Base-by-base conservation (phyloP, 352 stramenopile genomes). In the Phytopythium delawarense region DNA sequence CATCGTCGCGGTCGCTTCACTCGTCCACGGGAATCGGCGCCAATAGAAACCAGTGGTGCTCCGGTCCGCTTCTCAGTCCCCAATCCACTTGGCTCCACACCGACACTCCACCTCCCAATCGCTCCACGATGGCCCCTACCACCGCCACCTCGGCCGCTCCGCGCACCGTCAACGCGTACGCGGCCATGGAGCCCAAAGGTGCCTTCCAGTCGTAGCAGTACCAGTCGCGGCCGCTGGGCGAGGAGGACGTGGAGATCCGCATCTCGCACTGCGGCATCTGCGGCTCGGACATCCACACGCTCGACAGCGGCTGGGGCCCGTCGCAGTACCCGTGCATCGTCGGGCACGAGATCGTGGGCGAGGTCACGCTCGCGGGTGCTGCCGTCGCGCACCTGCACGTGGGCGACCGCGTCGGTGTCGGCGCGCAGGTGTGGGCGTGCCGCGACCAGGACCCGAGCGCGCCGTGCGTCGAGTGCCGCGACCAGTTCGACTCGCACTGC, bases 331-430 rank as follows among this genome's bases (percentile, higher is more conserved):
- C 76, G 40, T 72, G 71, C 59, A 65, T 88, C 1, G 66, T 76
- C 1, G 78, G 76, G 23, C 78, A 85, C 56, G 75, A 87, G 64
- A 87, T 87, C 64, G 71, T 87, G 20, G 78, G 78, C 8, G 66
- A 79, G 21, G 70, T 87, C 23, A 78, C 73, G 7, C 51, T 60
- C 21, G 70, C 60, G 0, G 78, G 78, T 2, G 21, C 58, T 4
- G 61, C 83, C 1, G 88, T 96, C 2, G 75, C 64, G 37, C 68
- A 78, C 23, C 77, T 94, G 49, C 70, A 78, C 42, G 80, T 92
- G 6, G 89, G 89, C 15, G 83, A 96, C 66, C 62, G 71, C 18
- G 85, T 91, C 2, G 88, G 88, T 42, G 86, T 96, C 39, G 88
- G 88, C 25, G 87, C 78, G 13, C 79, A 93, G 57, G 83, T 88